Conservation (phyloP, 202 grass and related monocot species). For the Bolboschoenoplectus hybrid region DNA sequence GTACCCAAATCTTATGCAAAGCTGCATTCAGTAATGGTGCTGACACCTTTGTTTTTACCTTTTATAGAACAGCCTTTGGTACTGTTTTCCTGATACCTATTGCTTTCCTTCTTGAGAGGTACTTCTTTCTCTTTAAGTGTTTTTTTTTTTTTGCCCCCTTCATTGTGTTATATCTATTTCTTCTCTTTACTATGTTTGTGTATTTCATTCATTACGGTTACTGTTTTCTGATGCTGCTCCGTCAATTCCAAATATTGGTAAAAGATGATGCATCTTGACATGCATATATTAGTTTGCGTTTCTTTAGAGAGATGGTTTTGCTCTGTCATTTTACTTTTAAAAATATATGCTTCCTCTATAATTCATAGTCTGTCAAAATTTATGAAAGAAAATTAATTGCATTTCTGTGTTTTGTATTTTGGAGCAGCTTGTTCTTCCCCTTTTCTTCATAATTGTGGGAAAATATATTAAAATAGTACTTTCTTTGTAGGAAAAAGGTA, state of each 20-base stretch:
- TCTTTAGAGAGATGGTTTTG: not conserved
- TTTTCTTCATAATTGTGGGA: too few relatives aligned
- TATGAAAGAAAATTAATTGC: not conserved
- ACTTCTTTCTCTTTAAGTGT: not conserved
- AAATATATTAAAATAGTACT: too few relatives aligned
- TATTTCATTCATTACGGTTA: not conserved
- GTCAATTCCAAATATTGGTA: not conserved
- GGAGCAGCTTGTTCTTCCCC: not conserved
- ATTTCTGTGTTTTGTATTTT: not conserved
- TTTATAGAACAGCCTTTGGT: conserved; percentile 64
- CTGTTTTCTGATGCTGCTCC: not conserved
- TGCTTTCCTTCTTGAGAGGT: conserved; percentile 64
- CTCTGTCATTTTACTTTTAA: not conserved
- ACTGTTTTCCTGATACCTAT: conserved; percentile 60
- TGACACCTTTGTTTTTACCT: conserved; percentile 67
- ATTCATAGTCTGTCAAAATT: not conserved
- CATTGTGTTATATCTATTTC: not conserved
- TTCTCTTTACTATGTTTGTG: not conserved
- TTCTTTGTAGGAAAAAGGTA: conserved; percentile 46
- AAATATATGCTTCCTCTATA: too few relatives aligned
- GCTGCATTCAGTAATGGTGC: conserved; percentile 62
- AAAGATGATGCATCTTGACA: not conserved
- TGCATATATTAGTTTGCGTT: not conserved
- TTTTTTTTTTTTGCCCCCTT: too few relatives aligned
- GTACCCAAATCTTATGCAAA: conserved; percentile 74